phyloP scores from a whole-genome alignment of 495 filamentous ascomycete species.

The Halenospora varia region DNA sequence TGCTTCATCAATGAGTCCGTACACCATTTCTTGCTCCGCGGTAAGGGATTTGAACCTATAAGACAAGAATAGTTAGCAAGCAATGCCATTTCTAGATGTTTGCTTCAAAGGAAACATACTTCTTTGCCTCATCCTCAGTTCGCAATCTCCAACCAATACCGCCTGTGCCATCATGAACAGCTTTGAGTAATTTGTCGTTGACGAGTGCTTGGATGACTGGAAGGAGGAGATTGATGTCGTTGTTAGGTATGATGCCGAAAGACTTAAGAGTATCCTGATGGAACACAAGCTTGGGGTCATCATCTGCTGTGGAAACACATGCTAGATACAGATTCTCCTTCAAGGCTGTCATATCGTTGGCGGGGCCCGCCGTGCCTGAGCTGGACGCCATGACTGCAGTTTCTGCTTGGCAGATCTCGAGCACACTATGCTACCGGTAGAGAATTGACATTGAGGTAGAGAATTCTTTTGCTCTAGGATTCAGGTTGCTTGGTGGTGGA shows the following conservation, averaged over 20 bases:
- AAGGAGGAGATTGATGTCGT: conserved; percentile 53
- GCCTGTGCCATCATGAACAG: conserved; percentile 48
- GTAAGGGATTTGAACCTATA: conserved; percentile 60
- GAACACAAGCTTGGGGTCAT: conserved; percentile 47
- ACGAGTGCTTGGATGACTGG: conserved; percentile 57
- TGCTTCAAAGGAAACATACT: conserved; percentile 44
- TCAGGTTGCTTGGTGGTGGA: not conserved
- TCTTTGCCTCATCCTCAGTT: conserved; percentile 64
- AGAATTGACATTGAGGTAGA: conserved; percentile 17
- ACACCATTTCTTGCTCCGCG: conserved; percentile 74
- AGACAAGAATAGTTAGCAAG: conserved; percentile 1
- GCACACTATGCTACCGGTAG: conserved; percentile 6
- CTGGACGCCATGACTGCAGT: conserved; percentile 15
- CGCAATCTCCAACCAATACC: conserved; percentile 63
- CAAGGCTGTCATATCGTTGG: conserved; percentile 13
- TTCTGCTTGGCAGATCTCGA: not conserved
- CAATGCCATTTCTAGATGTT: not conserved
- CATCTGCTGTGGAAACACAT: conserved; percentile 2
- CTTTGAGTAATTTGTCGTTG: conserved; percentile 64
- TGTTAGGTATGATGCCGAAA: conserved; percentile 56
- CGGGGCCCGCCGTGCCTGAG: not conserved
- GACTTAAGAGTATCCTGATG: conserved; percentile 62
- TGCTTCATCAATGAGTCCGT: conserved; percentile 77
- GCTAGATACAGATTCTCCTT: conserved; percentile 14
- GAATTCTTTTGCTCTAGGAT: not conserved